A percentile compares a stretch with the other conserved stretches of the same genome.
phyloP scores from a whole-genome alignment of 202 grass and related monocot species.

The Miscanthus sacchariflorus region DNA sequence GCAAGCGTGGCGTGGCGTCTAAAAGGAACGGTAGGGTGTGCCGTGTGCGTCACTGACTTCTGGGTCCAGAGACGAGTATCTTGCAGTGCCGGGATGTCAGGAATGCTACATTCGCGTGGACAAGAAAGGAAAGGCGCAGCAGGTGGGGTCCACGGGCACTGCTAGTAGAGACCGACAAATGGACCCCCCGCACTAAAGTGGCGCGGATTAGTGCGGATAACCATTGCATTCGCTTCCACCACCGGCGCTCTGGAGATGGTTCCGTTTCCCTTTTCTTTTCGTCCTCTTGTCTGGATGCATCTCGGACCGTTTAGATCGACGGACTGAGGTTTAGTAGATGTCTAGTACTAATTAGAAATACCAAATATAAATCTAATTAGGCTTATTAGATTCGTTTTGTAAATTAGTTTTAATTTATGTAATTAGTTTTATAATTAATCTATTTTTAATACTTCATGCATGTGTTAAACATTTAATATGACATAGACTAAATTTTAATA shows the following conservation, averaged over 20 bases:
- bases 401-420: no score
- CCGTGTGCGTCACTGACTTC: background rate
- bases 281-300: no score
- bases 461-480: no score
- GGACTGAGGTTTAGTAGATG: no score
- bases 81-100: background rate
- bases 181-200: background rate
- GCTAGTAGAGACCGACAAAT: background rate
- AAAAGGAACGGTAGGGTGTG: background rate
- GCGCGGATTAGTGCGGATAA: background rate
- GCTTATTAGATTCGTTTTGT: no score
- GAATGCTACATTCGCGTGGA: background rate
- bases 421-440: no score
- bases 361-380: no score
- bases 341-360: no score
- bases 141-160: no score
- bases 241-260: background rate
- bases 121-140: background rate
- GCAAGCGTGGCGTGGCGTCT: conserved; percentile 1
- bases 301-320: no score
- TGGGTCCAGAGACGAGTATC: background rate
- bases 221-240: background rate
- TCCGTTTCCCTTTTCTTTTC: conserved; percentile 4
- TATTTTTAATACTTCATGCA: no score
- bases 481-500: no score